Base-by-base conservation (phyloP, 257 asterid species). In the Solanum sejunctum region DNA sequence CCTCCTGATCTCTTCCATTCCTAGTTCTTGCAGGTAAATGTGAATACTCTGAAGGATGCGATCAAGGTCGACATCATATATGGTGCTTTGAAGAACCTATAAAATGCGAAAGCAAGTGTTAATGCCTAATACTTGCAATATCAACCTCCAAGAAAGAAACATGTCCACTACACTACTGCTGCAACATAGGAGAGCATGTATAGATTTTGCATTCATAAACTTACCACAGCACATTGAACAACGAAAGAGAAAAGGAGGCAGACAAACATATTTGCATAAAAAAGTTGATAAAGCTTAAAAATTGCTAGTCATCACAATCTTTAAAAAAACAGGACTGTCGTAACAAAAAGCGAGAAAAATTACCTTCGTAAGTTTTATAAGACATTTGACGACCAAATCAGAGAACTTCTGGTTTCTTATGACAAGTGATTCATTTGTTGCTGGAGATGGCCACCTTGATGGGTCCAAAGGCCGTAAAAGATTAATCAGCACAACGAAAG, bases 361-460 rank as follows among this genome's bases (percentile, higher is more conserved):
- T 86, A 97, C 99, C 99, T 95, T 95, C 2, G 99, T 97, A 61
- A 97, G 99, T 89, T 97, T 97, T 85, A 95, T 97, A 86, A 97
- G 92, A 92, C 99, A 97, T 91, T 95, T 97, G 81, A 97, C 99
- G 26, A 95, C 99, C 93, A 95, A 91, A 92, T 97, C 99, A 9
- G 97, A 97, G 86, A 97, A 97, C 87, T 95, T 95, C 94, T 97
- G 99, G 89, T 95, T 95, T 87, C 99, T 89, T 41, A 92, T 64
- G 77, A 88, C 86, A 60, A 88, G 92, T 64, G 99, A 92, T 87
- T 97, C 99, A 51, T 92, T 94, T 41, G 90, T 87, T 71, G 95
- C 94, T 32, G 95, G 97, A 87, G 98, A 93, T 15, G 98, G 99
- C 99, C 99, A 97, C 90, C 98, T 92, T 84, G 99, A 93, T 51